Conservation (phyloP, 441 rosid species). For the Aleurites moluccanus region DNA sequence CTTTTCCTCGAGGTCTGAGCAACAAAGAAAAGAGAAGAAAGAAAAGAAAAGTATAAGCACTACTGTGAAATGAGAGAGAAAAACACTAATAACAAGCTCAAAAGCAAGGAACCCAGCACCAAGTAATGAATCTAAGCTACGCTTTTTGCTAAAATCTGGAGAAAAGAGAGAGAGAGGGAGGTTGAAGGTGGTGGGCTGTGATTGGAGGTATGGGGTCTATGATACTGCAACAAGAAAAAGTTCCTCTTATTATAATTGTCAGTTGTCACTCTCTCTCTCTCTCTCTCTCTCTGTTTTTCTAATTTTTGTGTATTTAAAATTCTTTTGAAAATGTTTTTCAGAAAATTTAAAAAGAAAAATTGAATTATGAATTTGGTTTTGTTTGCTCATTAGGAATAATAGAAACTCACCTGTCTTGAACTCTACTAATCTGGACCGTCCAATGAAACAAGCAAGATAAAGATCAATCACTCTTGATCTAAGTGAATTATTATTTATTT, state of each 20-base stretch:
- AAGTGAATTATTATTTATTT: neutral
- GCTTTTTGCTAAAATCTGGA: constrained; percentile 16
- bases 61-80: neutral
- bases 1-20: constrained; percentile 32
- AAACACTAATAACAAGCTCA: constrained; percentile 11
- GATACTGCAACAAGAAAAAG: constrained; percentile 47
- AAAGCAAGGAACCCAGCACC: constrained; percentile 25
- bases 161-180: constrained; percentile 19
- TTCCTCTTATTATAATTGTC: constrained; percentile 36
- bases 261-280: no score
- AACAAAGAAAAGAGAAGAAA: constrained; percentile 26
- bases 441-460: constrained; percentile 22
- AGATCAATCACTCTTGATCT: neutral
- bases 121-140: constrained; percentile 36
- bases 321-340: no score
- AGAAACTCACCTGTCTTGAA: neutral
- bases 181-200: constrained; percentile 41
- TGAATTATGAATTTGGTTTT: neutral
- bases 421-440: constrained; percentile 14
- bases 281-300: no score
- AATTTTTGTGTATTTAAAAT: neutral
- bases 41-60: neutral
- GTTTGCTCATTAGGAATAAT: neutral
- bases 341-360: no score
- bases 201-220: constrained; percentile 48